Evolutionary conservation across 169 alveolate species (phyloP).

Genomic region (Plasmodium coatneyi): DNA sequence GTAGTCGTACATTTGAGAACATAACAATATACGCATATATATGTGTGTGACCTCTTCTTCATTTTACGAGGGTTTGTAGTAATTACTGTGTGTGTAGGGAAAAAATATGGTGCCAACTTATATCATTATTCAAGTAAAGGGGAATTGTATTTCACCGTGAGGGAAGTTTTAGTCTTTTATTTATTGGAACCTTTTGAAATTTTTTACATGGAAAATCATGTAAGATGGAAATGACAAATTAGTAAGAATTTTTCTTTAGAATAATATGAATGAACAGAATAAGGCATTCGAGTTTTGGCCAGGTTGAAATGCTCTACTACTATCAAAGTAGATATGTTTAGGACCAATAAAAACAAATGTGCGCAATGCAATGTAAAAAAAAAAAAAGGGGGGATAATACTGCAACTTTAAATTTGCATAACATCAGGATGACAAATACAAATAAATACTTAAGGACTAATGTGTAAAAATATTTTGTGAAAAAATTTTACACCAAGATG

Average conservation of each 20-base stretch:
- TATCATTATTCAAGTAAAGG: too few relatives aligned
- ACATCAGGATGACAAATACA: slow-evolving; percentile 2
- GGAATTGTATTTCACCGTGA: too few relatives aligned
- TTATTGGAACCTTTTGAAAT: not conserved
- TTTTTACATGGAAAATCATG: not conserved
- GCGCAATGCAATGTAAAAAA: not conserved
- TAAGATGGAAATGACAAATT: not conserved
- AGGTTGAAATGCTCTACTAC: not conserved
- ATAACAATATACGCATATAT: not conserved
- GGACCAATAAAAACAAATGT: not conserved
- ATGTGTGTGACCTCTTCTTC: not conserved
- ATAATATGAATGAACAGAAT: not conserved
- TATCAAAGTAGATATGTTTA: not conserved
- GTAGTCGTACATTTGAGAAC: not conserved
- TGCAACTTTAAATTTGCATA: not conserved
- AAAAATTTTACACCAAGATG: not conserved
- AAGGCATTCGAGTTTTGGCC: too few relatives aligned
- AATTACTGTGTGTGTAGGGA: too few relatives aligned
- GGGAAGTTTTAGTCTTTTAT: not conserved
- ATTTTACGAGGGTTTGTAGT: not conserved
- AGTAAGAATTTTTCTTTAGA: not conserved
- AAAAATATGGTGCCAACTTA: not conserved
- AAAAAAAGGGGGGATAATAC: not conserved
- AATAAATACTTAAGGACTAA: not conserved
- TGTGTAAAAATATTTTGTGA: not conserved